A percentile compares a stretch with the other conserved stretches of the same genome.
phyloP scores from a whole-genome alignment of 73 alveolate genomes.

The Paramecium primaurelia region DNA sequence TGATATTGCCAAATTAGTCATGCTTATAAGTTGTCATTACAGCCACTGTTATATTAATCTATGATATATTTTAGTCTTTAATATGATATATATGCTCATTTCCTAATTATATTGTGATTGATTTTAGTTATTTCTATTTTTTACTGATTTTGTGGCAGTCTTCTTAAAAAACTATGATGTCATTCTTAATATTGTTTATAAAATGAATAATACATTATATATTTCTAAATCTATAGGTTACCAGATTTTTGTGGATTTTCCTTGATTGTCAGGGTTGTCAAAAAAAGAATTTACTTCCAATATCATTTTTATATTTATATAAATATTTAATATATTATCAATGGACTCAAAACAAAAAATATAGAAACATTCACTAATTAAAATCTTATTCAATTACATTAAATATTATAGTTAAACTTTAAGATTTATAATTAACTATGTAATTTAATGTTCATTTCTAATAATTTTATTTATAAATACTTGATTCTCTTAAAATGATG shows the following conservation, averaged over 20 bases:
- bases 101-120: background rate
- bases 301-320: background rate
- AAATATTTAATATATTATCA: background rate
- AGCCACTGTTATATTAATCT: background rate
- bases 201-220: background rate
- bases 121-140: background rate
- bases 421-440: too few species aligned
- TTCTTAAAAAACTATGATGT: background rate
- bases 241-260: background rate
- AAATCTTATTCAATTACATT: background rate
- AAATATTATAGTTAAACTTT: background rate
- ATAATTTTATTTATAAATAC: too few species aligned
- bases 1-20: background rate
- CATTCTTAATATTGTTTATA: background rate
- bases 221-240: background rate
- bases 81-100: background rate
- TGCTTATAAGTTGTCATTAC: background rate
- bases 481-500: too few species aligned
- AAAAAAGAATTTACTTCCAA: conserved; percentile 7
- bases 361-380: background rate
- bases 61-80: background rate
- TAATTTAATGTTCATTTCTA: background rate
- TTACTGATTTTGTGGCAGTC: background rate
- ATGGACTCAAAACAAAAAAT: background rate
- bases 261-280: background rate